phyloP scores from a whole-genome alignment of 208 protist genomes.

The Acanthamoeba sp. region DNA sequence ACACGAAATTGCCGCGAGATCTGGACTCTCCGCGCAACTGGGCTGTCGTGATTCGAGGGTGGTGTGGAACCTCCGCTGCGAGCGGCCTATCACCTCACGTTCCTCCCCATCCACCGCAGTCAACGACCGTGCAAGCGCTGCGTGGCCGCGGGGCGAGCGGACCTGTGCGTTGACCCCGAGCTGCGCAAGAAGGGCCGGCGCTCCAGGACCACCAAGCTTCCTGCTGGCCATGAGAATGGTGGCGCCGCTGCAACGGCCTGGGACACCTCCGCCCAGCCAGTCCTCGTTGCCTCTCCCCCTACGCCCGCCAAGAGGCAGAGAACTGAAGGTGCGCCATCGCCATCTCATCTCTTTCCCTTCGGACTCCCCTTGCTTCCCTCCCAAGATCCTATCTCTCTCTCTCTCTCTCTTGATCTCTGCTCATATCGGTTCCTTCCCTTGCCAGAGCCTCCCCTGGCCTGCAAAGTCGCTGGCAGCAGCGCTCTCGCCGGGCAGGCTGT shows the following conservation, averaged over 20 bases:
- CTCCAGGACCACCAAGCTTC: background rate
- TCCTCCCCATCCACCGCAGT: background rate
- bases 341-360: background rate
- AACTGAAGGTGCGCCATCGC: background rate
- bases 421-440: background rate
- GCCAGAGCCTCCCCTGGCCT: background rate
- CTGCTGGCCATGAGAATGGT: too few relatives aligned
- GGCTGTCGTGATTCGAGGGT: background rate
- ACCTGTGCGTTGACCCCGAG: conserved; percentile 38
- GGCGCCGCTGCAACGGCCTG: background rate
- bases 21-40: background rate
- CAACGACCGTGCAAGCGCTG: conserved; percentile 58
- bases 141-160: conserved; percentile 18
- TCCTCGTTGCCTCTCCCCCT: background rate
- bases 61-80: background rate
- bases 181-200: conserved; percentile 54
- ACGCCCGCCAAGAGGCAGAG: background rate
- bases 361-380: background rate
- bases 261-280: background rate
- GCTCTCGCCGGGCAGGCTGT: background rate
- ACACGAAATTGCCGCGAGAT: background rate
- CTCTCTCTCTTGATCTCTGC: background rate
- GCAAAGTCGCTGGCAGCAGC: background rate
- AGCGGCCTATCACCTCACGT: background rate
- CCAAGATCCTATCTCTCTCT: background rate